phyloP scores from a whole-genome alignment of 805 yeast species.

The Lipomyces kockii region DNA sequence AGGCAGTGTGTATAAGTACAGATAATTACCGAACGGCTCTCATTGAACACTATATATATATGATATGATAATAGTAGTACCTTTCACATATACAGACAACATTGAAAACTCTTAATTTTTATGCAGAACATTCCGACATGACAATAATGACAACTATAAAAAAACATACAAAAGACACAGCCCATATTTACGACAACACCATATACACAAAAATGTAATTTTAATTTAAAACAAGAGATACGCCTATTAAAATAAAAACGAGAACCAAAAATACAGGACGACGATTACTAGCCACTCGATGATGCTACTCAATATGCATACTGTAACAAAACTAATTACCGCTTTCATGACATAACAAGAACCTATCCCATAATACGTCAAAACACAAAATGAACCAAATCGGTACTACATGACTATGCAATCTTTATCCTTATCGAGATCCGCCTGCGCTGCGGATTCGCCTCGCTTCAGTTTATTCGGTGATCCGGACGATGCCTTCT shows the following conservation, averaged over 20 bases:
- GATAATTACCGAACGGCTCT: no score
- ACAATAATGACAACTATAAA: not conserved
- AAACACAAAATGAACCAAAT: constrained; percentile 2
- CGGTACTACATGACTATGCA: constrained; percentile 27
- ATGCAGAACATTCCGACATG: not conserved
- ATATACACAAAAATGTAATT: not conserved
- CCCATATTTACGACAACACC: not conserved
- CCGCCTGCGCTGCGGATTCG: not conserved
- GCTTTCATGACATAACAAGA: not conserved
- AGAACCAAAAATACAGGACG: not conserved
- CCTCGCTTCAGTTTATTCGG: not conserved
- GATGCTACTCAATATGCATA: not conserved
- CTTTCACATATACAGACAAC: not conserved
- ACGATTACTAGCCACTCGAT: not conserved
- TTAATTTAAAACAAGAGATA: not conserved
- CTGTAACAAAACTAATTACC: constrained; percentile 1
- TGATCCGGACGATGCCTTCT: not conserved
- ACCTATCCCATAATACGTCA: not conserved
- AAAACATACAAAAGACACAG: not conserved
- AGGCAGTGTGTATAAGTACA: no score
- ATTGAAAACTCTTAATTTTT: not conserved
- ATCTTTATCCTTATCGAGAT: constrained; percentile 22
- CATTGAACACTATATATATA: no score
- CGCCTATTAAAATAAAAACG: not conserved
- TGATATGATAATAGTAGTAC: not conserved